These are phyloP conservation scores for Penicillium simplicissimum DNA, from an alignment of 495 filamentous ascomycete species.

Conservation along the genomic window DNA sequence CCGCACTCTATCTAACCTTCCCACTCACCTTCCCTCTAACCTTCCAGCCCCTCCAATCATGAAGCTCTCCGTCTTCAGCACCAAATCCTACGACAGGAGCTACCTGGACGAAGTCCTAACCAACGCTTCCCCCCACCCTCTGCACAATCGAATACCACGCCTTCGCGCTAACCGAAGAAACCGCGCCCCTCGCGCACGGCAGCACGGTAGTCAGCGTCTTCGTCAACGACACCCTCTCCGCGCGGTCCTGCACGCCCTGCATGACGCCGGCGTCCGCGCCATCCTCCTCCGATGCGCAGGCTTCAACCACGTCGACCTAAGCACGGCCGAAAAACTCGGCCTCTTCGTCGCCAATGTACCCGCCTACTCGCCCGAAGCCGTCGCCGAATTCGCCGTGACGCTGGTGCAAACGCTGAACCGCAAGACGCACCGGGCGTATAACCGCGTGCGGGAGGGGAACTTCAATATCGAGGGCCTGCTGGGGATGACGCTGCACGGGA, in stretches of 20 bases:
- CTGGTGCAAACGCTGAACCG: constrained; percentile 70
- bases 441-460: constrained; percentile 70
- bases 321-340: constrained; percentile 53
- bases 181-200: constrained; percentile 54
- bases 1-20: background rate
- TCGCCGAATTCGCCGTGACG: constrained; percentile 70
- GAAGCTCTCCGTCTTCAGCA: constrained; percentile 63
- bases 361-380: constrained; percentile 69
- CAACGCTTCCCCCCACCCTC: constrained; percentile 27
- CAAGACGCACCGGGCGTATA: constrained; percentile 70
- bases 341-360: constrained; percentile 69
- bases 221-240: constrained; percentile 64
- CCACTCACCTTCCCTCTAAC: background rate
- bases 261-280: constrained; percentile 50
- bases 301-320: constrained; percentile 68
- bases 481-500: constrained; percentile 59
- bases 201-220: constrained; percentile 67
- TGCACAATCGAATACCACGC: constrained; percentile 54
- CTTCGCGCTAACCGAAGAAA: constrained; percentile 56
- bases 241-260: constrained; percentile 52
- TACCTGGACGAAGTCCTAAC: constrained; percentile 43
- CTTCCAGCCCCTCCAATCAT: constrained; percentile 37
- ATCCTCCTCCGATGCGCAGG: constrained; percentile 69
- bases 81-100: constrained; percentile 60
- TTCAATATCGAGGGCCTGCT: constrained; percentile 66